Conservation (phyloP, 176 grass and related monocot species). For the Elymus sibiricus region DNA sequence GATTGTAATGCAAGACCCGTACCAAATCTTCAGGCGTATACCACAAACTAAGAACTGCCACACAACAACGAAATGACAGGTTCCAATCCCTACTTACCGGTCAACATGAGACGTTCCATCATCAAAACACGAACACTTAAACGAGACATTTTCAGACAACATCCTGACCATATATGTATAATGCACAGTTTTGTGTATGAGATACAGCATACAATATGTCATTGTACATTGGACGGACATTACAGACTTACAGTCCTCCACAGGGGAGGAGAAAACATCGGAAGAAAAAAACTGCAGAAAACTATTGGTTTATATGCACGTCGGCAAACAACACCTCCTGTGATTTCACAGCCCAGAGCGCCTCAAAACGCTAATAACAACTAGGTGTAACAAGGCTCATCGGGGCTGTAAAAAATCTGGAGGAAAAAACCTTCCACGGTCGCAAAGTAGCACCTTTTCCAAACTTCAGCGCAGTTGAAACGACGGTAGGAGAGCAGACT, state of each 20-base stretch:
- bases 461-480: slow-evolving; percentile 11
- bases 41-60: neutral
- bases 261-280: slow-evolving; percentile 31
- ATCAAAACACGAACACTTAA: neutral
- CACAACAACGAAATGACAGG: neutral
- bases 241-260: slow-evolving; percentile 52
- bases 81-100: neutral
- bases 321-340: slow-evolving; percentile 29
- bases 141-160: neutral
- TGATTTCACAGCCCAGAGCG: slow-evolving; percentile 65
- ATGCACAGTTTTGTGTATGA: neutral
- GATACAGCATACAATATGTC: neutral
- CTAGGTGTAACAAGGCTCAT: slow-evolving; percentile 34
- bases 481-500: slow-evolving; percentile 9
- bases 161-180: neutral
- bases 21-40: neutral
- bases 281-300: neutral
- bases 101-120: neutral
- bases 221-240: slow-evolving; percentile 23
- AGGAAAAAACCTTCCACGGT: slow-evolving; percentile 53
- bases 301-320: slow-evolving; percentile 35
- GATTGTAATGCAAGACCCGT: neutral
- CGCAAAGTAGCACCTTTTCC: slow-evolving; percentile 23
- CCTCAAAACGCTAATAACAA: slow-evolving; percentile 48
- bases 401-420: slow-evolving; percentile 68